A percentile compares a stretch with the other conserved stretches of the same genome.
These are phyloP conservation scores for Dactylonectria estremocensis DNA, from an alignment of 2,329 filamentous ascomycete species.

Conservation along the genomic window DNA sequence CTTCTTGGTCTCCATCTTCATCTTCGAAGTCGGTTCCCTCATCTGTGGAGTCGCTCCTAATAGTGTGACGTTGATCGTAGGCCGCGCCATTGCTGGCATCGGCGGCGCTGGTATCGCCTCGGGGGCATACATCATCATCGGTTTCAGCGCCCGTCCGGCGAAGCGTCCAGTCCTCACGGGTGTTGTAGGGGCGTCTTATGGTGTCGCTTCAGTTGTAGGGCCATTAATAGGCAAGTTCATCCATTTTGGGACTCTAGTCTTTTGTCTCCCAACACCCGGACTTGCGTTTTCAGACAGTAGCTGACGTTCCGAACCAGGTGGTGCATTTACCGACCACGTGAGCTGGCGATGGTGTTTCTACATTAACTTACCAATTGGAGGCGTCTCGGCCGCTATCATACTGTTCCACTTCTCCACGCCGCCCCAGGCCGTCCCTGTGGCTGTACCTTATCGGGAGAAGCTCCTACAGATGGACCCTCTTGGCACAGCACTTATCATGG, in stretches of 20 bases:
- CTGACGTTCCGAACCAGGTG: neutral
- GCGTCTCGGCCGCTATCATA: slow-evolving; percentile 50
- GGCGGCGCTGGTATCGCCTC: slow-evolving; percentile 6
- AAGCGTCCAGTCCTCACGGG: neutral
- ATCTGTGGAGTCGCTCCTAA: slow-evolving; percentile 3
- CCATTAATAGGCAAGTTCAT: neutral
- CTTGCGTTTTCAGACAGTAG: neutral
- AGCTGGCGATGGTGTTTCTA: slow-evolving; percentile 37
- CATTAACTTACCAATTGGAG: slow-evolving; percentile 47
- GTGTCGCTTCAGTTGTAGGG: neutral
- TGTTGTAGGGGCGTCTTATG: neutral
- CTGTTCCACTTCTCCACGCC: slow-evolving; percentile 56
- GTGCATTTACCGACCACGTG: neutral
- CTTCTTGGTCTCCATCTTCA: neutral
- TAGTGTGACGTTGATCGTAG: neutral
- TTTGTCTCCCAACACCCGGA: neutral
- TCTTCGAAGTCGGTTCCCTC: slow-evolving; percentile 15
- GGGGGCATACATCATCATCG: neutral
- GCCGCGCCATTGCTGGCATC: slow-evolving; percentile 6
- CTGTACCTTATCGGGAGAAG: slow-evolving; percentile 51
- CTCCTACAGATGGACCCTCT: slow-evolving; percentile 63
- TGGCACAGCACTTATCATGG: slow-evolving; percentile 57
- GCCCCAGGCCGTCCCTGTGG: slow-evolving; percentile 51
- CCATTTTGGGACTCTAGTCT: neutral
- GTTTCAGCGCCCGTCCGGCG: neutral